Percentiles rank a stretch among this genome's conserved stretches.
Conservation (phyloP, 2,329 filamentous ascomycete species). For the Nigrospora sphaerica region DNA sequence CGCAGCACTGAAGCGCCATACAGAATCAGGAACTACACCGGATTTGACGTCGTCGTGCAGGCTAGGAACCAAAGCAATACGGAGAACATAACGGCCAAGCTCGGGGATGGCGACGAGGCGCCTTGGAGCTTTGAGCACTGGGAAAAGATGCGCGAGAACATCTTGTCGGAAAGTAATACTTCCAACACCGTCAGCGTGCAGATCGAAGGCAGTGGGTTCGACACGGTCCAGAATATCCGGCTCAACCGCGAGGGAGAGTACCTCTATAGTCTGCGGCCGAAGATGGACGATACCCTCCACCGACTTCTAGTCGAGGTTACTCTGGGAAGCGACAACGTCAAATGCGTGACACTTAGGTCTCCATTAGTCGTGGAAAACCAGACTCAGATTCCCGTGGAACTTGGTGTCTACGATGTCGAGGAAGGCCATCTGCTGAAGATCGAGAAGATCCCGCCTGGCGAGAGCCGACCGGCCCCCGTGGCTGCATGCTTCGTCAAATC, state of each 20-base stretch:
- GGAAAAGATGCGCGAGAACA: constrained; percentile 89
- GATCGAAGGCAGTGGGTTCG: constrained; percentile 90
- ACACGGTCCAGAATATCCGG: constrained; percentile 78
- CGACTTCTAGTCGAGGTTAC: constrained; percentile 87
- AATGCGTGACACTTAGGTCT: constrained; percentile 92
- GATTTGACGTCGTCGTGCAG: constrained; percentile 82
- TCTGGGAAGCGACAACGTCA: constrained; percentile 90
- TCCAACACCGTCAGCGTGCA: constrained; percentile 70
- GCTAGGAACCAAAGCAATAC: constrained; percentile 61
- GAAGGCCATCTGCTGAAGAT: constrained; percentile 92
- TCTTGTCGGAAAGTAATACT: constrained; percentile 75
- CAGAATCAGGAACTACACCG: constrained; percentile 89
- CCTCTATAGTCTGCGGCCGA: constrained; percentile 81
- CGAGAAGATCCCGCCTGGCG: constrained; percentile 91
- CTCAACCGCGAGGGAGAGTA: constrained; percentile 93
- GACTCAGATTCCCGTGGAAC: constrained; percentile 89
- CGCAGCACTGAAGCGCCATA: constrained; percentile 89
- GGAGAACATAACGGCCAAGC: constrained; percentile 66
- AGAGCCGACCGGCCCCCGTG: constrained; percentile 82
- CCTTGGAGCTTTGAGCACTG: constrained; percentile 98
- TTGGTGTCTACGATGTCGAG: constrained; percentile 82
- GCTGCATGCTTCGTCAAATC: constrained; percentile 88
- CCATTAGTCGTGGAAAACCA: constrained; percentile 91
- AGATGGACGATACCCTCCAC: constrained; percentile 78
- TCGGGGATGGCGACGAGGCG: constrained; percentile 82